Evolutionary conservation across 1,284 basidiomycete genomes (phyloP).

Genomic region (Trichosporon coremiiforme): DNA sequence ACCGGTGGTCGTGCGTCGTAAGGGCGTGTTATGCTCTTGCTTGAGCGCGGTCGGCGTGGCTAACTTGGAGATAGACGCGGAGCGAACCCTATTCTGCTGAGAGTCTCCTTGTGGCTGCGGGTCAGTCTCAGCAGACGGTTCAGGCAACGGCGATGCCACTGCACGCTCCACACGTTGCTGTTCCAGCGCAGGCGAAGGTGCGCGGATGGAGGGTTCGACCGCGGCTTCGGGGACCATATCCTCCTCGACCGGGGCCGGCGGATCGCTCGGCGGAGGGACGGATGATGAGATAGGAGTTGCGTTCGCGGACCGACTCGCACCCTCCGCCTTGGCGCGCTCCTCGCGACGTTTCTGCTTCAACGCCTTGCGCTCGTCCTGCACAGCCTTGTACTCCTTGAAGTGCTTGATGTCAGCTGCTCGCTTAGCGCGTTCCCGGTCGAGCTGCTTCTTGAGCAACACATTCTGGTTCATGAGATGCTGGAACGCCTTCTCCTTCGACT

Average conservation of each 20-base stretch:
- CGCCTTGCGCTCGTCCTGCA: constrained; percentile 36
- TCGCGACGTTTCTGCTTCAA: constrained; percentile 35
- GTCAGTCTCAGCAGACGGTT: not conserved
- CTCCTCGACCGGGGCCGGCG: not conserved
- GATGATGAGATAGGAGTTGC: not conserved
- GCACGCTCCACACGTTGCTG: not conserved
- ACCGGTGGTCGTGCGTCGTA: not conserved
- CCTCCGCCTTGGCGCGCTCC: constrained; percentile 13
- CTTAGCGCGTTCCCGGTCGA: constrained; percentile 34
- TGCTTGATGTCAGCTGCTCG: constrained; percentile 36
- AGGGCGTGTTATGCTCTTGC: not conserved
- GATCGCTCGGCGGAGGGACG: constrained; percentile 1
- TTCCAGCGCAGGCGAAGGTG: not conserved
- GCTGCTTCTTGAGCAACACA: constrained; percentile 34
- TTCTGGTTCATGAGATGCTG: constrained; percentile 38
- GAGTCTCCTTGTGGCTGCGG: not conserved
- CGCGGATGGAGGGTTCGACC: too few species aligned
- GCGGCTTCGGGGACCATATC: not conserved
- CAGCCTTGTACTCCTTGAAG: constrained; percentile 44
- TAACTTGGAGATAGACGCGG: not conserved
- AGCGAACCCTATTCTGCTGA: not conserved
- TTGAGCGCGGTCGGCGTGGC: not conserved
- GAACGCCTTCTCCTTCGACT: constrained; percentile 23
- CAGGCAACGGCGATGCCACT: not conserved
- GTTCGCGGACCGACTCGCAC: not conserved